Evolutionary conservation across 2,329 filamentous ascomycete genomes (phyloP), one percentile per base, ranked within the genome.

Genomic region (Thermothelomyces thermophilus): DNA sequence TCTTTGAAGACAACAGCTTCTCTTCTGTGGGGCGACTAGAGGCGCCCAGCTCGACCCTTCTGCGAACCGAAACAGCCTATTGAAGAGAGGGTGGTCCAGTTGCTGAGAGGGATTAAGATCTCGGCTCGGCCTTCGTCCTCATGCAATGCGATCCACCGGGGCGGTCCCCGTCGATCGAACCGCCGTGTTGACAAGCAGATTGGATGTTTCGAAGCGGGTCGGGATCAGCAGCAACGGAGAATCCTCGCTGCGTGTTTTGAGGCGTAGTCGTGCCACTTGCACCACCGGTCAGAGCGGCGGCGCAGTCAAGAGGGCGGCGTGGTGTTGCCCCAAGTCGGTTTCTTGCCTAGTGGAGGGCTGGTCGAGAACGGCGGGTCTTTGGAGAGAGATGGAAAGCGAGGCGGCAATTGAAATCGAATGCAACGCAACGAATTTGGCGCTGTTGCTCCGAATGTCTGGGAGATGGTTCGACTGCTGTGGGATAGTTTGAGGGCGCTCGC

Each of bases 1-100:
- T 96, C 72, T 79, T 86, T 71, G 70, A 71, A 58, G 62, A 63
- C 56, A 59, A 56, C 58, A 60, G 57, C 55, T 58, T 60, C 56
- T 53, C 53, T 49, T 54, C 39, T 54, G 54, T 55, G 59, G 57
- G 58, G 57, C 59, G 59, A 47, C 55, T 55, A 57, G 56, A 60
- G 57, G 55, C 58, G 59, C 58, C 60, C 58, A 53, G 56, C 56
- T 58, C 56, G 53, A 57, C 48, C 51, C 48, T 49, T 41, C 56
- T 53, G 48, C 49, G 52, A 54, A 55, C 45, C 46, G 52, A 53
- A 48, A 48, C 52, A 45, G 51, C 45, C 41, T 24, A 16, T 46
- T 43, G 52, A 35, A 41, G 45, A 20, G 16, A n/a, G 37, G 26
- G 30, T 44, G 31, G 28, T 34, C 53, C 20, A 40, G 41, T 31